These are phyloP conservation scores for Pelagomonas calceolata DNA, from an alignment of 108 stramenopile species.

Conservation along the genomic window DNA sequence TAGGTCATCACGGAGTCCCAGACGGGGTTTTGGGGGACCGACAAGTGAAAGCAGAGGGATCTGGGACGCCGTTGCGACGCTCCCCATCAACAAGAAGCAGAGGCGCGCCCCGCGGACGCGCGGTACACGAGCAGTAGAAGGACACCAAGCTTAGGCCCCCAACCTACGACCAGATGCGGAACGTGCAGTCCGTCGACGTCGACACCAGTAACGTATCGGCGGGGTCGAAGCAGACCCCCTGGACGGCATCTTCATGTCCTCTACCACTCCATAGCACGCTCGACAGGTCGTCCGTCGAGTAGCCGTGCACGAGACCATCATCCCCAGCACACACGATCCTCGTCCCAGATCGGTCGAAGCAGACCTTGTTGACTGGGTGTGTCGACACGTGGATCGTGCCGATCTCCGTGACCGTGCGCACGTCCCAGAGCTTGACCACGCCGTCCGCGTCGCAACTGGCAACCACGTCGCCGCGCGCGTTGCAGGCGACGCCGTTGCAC, in stretches of 20 bases:
- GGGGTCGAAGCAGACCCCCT: constrained; percentile 42
- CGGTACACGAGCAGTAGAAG: no score
- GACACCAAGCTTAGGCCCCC: no score
- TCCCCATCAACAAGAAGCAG: no score
- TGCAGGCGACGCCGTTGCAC: constrained; percentile 41
- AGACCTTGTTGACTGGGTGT: constrained; percentile 37
- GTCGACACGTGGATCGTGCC: constrained; percentile 33
- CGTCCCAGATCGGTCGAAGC: constrained; percentile 33
- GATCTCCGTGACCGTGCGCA: constrained; percentile 42
- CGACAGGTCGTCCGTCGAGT: constrained; percentile 8
- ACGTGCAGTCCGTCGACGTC: constrained; percentile 7
- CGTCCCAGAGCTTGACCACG: constrained; percentile 25
- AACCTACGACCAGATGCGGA: constrained; percentile 16
- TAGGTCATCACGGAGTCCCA: no score
- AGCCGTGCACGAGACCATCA: constrained; percentile 38
- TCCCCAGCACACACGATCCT: constrained; percentile 38
- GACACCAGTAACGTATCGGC: constrained; percentile 7
- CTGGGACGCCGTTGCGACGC: no score
- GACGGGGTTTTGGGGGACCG: no score
- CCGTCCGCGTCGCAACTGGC: constrained; percentile 47
- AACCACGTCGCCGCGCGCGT: constrained; percentile 40
- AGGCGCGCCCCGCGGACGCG: no score
- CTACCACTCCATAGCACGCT: constrained; percentile 9
- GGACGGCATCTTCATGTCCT: constrained; percentile 49
- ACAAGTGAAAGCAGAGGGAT: no score